Base-by-base conservation (phyloP, 345 rosid genomes). In the Brassica rapa region DNA sequence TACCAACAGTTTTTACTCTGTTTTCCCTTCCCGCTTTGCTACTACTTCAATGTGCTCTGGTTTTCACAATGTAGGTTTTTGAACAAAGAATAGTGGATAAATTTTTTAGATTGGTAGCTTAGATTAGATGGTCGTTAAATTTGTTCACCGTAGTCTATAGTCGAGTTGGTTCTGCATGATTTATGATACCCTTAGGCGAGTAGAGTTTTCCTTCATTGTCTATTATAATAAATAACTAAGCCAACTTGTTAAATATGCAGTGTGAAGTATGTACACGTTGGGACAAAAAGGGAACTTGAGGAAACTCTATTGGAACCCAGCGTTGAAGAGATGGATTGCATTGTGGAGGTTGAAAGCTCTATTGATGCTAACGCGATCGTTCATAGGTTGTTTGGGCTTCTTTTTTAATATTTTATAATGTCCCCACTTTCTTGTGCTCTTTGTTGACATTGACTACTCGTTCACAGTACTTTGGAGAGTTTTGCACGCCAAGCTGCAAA, bases 331-430 rank as follows among this genome's bases (percentile, higher is more conserved):
- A 77, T 73, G 64, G 97, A 94, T 79, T 78, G 86, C 60, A 74
- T 94, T 33, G 85, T 92, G 90, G 98, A 94, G 87, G 93, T 90
- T 81, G 88, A 90, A 83, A 94, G 98, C 74, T 63, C 86, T 86
- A 94, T 92, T 27, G 78, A 78, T 72, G 77, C 86, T 71, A 94
- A 94, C 82, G 86, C 94, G 46, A 51, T 80, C 61, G 85, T 88
- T 82, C 98, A 94, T 83, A 89, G 98, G 98, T 91, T 78, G 14
- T 41, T 76, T 56, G 21, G 64, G 60, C 68, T 81, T 1, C 25
- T 62, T 71, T 46, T 71, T 46, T 21, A 12, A 3, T 29, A 6
- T 63, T 71, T 71, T 32, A 66, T 21, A 60, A 60, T 29, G 43
- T 62, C 68, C 71, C 39, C 30, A 29, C 32, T 80, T 70, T 4